Base-by-base conservation (phyloP, 352 stramenopile genomes). In the Ophiocytium majus region DNA sequence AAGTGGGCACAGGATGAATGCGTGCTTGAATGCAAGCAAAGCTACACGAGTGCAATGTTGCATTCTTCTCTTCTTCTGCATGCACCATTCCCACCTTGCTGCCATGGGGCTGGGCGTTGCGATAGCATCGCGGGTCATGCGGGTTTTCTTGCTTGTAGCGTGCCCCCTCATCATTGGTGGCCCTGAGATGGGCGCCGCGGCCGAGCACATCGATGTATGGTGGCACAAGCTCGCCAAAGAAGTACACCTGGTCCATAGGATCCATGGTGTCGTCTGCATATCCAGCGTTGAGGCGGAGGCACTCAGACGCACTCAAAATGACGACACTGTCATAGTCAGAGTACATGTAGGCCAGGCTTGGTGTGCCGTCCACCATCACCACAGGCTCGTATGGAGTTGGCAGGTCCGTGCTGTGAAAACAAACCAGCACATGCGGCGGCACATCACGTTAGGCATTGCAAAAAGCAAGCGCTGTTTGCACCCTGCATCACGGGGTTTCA, bases 141-240 rank as follows among this genome's bases (percentile, higher is more conserved):
- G 43, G 0, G 1, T 28, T 43, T n/a, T n/a, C n/a, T n/a, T n/a
- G n/a, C 88, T 92, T 86, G 85, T 94, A 94, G 71, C 91, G 91
- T 23, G 92, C 80, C 33, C 88, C 91, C 74, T 89, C 87, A 36
- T 91, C 86, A 79, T 93, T 86, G 17, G 93, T 93, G 1, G 92
- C 89, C 9, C 97, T 89, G 76, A 99, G 95, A 79, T 98, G 94
- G 49, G 95, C 93, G 23, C 96, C 95, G 17, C 93, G 89, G 10
- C 95, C 95, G 1, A 94, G 89, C 28, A 96, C 92, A 84, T 99
- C 96, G 81, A 98, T 98, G 90, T 96, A 98, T 14, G 95, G 96
- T 76, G 97, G 95, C 0, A 98, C 86, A 0, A 98, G 88, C 50
- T 98, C 95, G 10, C 96, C 96, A 82, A 93, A 98, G 88, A 98